Evolutionary conservation across 768 basidiomycete genomes (phyloP).

Genomic region (Coprinopsis cinerea): DNA sequence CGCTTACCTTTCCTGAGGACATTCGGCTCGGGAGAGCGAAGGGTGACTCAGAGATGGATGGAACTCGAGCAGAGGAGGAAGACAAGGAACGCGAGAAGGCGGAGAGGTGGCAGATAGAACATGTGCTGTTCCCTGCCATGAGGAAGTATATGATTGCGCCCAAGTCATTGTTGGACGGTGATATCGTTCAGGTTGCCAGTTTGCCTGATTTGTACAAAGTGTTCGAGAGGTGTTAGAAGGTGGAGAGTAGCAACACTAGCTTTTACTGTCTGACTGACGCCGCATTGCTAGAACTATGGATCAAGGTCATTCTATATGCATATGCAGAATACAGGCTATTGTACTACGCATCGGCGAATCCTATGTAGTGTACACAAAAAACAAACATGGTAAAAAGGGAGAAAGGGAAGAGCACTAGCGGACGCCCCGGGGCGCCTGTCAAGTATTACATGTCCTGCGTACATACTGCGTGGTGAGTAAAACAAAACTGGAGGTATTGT

Average conservation of each 20-base stretch:
- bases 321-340: too few relatives aligned
- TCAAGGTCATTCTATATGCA: too few relatives aligned
- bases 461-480: neutral
- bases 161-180: slow-evolving; percentile 58
- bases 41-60: neutral
- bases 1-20: slow-evolving; percentile 38
- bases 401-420: too few relatives aligned
- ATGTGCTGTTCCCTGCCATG: slow-evolving; percentile 84
- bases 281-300: too few relatives aligned
- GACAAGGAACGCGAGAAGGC: slow-evolving; percentile 42
- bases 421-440: too few relatives aligned
- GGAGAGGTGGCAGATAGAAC: slow-evolving; percentile 82
- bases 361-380: too few relatives aligned
- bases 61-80: neutral
- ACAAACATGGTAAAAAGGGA: too few relatives aligned
- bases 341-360: too few relatives aligned
- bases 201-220: slow-evolving; percentile 91
- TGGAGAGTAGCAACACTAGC: too few relatives aligned
- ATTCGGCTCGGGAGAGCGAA: neutral
- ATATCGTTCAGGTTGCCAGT: slow-evolving; percentile 84
- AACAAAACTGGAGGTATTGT: too few relatives aligned
- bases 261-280: too few relatives aligned
- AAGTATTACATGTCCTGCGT: neutral
- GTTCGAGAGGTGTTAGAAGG: slow-evolving; percentile 90
- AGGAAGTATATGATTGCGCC: slow-evolving; percentile 69